phyloP scores from a whole-genome alignment of 306 rosid species.

The Fagus sylvatica region DNA sequence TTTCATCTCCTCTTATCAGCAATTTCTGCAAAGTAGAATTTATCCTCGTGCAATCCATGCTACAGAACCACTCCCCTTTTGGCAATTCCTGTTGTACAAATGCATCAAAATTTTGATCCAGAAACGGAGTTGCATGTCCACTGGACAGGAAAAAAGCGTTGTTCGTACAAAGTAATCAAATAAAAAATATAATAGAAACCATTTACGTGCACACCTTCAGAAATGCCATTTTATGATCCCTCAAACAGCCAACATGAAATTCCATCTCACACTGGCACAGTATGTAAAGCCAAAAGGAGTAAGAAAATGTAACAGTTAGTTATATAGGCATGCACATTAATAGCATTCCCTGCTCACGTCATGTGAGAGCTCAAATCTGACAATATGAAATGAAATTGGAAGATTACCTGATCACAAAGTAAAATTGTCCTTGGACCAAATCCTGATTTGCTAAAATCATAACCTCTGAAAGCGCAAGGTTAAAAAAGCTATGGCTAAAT shows the following conservation, averaged over 20 bases:
- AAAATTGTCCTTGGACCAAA: conserved; percentile 98
- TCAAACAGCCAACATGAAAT: conserved; percentile 95
- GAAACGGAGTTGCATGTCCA: conserved; percentile 20
- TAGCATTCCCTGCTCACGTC: not conserved
- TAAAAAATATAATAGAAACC: conserved; percentile 25
- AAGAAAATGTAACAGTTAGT: not conserved
- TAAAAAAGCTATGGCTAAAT: conserved; percentile 15
- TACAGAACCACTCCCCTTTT: conserved; percentile 92
- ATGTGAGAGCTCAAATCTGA: conserved; percentile 17
- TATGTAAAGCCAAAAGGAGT: conserved; percentile 14
- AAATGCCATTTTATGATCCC: conserved; percentile 94
- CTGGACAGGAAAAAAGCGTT: conserved; percentile 3
- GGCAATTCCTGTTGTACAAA: conserved; percentile 78
- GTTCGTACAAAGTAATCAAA: conserved; percentile 17
- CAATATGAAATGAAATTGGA: not conserved
- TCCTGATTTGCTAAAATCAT: conserved; percentile 96
- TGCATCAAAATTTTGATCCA: conserved; percentile 21
- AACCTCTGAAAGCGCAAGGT: conserved; percentile 52
- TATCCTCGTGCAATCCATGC: conserved; percentile 74
- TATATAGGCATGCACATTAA: conserved; percentile 6
- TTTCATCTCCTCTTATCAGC: conserved; percentile 65
- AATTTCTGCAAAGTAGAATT: conserved; percentile 72
- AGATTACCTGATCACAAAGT: conserved; percentile 91
- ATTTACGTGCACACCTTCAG: conserved; percentile 58
- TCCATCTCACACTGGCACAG: conserved; percentile 89